phyloP scores from a whole-genome alignment of 75 land plant genomes.

The Sequoia sempervirens region DNA sequence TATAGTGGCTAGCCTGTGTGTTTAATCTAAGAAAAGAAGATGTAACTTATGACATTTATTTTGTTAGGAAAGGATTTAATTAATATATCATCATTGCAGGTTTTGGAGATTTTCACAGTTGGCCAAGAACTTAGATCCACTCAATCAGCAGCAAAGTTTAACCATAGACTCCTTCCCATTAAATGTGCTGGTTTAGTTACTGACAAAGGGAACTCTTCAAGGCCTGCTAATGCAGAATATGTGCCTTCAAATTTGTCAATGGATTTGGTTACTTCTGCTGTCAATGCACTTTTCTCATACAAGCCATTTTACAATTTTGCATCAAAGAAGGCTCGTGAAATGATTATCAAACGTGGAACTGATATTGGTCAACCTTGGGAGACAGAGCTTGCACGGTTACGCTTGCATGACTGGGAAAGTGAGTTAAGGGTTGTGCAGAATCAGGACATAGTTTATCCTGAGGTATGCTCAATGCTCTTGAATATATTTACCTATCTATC shows the following conservation, averaged over 20 bases:
- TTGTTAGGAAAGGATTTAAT: background rate
- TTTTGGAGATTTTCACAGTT: background rate
- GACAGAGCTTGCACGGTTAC: conserved; percentile 29
- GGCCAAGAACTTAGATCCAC: background rate
- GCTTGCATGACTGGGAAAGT: conserved; percentile 31
- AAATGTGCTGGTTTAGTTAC: background rate
- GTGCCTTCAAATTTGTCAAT: conserved; percentile 14
- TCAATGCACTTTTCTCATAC: conserved; percentile 36
- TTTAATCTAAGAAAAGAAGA: no score
- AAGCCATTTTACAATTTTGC: conserved; percentile 50
- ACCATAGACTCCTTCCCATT: background rate
- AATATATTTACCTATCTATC: background rate
- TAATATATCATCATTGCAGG: background rate
- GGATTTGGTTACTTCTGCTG: conserved; percentile 26
- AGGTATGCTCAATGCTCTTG: conserved; percentile 14
- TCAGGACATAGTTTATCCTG: conserved; percentile 23
- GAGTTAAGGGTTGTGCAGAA: conserved; percentile 31
- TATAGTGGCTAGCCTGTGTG: background rate
- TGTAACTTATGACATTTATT: background rate
- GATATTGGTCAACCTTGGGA: conserved; percentile 46
- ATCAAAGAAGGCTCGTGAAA: conserved; percentile 26
- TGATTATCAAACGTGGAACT: conserved; percentile 33
- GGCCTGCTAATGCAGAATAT: background rate
- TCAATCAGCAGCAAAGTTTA: background rate
- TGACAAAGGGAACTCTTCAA: background rate